Evolutionary conservation across 169 alveolate species (phyloP).

Genomic region (Theileria parva): DNA sequence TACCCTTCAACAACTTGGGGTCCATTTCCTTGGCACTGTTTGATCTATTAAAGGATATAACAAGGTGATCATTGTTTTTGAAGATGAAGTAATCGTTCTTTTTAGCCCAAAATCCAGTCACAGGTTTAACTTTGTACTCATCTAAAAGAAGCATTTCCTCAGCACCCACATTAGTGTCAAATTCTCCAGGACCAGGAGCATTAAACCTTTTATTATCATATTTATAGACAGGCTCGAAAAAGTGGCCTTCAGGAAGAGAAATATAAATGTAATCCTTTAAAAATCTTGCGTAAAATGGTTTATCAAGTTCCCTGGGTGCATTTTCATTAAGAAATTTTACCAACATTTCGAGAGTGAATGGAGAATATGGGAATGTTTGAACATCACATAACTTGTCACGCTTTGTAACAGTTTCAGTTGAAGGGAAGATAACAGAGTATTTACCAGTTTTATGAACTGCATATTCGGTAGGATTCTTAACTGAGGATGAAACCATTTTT

Average conservation of each 20-base stretch:
- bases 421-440: constrained; percentile 7
- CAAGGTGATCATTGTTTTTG: constrained; percentile 45
- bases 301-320: constrained; percentile 63
- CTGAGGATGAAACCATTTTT: not conserved
- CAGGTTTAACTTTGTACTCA: constrained; percentile 41
- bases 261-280: constrained; percentile 52
- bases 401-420: not conserved
- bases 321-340: constrained; percentile 18
- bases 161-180: constrained; percentile 19
- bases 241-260: constrained; percentile 63
- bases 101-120: constrained; percentile 55
- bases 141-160: constrained; percentile 43
- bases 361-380: constrained; percentile 40
- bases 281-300: constrained; percentile 61
- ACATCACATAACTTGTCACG: constrained; percentile 1
- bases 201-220: constrained; percentile 21
- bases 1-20: constrained; percentile 23
- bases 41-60: not conserved
- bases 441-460: constrained; percentile 5
- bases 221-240: constrained; percentile 44
- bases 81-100: constrained; percentile 46
- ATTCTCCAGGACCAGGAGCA: constrained; percentile 18
- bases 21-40: constrained; percentile 16
- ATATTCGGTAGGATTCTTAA: not conserved
- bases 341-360: constrained; percentile 14